A percentile compares a stretch with the other conserved stretches of the same genome.
phyloP scores from a whole-genome alignment of 2,329 filamentous ascomycete species.

The Aspergillus sp. region DNA sequence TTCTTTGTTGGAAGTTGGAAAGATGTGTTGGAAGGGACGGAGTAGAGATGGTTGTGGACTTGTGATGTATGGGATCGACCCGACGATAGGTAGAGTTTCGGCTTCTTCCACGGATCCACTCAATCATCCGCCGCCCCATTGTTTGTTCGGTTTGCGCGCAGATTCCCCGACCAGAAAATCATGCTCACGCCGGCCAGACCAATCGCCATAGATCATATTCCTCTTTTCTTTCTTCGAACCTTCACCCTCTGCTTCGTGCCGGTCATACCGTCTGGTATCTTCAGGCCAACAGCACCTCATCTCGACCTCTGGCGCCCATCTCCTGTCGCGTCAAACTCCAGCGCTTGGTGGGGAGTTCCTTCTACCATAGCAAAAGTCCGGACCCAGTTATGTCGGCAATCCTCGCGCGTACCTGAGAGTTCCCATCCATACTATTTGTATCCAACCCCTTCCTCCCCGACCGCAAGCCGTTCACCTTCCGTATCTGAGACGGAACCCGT shows the following conservation, averaged over 20 bases:
- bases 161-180: slow-evolving; percentile 15
- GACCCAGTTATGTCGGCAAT: slow-evolving; percentile 5
- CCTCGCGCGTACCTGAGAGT: slow-evolving; percentile 10
- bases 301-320: not conserved
- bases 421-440: slow-evolving; percentile 3
- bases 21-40: not conserved
- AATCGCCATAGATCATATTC: not conserved
- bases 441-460: not conserved
- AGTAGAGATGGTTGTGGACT: too few species aligned
- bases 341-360: not conserved
- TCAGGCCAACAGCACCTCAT: not conserved
- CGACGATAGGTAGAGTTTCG: too few species aligned
- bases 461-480: not conserved
- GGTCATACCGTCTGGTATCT: not conserved
- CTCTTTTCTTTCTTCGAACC: not conserved
- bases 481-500: not conserved
- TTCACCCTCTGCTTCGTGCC: slow-evolving; percentile 1
- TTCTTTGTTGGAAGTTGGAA: not conserved
- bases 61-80: too few species aligned
- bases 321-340: not conserved
- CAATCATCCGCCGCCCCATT: not conserved
- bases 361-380: not conserved
- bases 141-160: slow-evolving; percentile 23
- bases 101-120: not conserved
- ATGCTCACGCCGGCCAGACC: slow-evolving; percentile 13